phyloP scores from a whole-genome alignment of 2,329 filamentous ascomycete genomes.

The Eutypa lata region DNA sequence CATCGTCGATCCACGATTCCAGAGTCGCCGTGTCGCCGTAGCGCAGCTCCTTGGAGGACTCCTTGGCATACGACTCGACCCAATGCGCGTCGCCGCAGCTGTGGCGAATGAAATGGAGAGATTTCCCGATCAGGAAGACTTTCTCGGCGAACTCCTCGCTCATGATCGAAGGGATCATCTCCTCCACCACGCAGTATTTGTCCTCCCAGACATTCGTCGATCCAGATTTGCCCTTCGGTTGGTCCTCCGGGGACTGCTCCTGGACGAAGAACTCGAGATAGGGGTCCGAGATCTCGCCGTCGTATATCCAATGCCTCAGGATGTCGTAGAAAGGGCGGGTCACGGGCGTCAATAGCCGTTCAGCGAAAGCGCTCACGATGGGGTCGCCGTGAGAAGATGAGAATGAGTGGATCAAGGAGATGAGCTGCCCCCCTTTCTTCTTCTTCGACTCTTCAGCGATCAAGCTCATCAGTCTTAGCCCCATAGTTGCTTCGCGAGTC shows the following conservation, averaged over 20 bases:
- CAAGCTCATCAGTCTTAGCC: constrained; percentile 84
- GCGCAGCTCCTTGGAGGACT: constrained; percentile 82
- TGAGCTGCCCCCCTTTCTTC: constrained; percentile 83
- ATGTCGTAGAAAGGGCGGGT: constrained; percentile 97
- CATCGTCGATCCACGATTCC: constrained; percentile 91
- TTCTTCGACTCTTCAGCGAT: constrained; percentile 89
- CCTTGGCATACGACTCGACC: constrained; percentile 94
- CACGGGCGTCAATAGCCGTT: constrained; percentile 80
- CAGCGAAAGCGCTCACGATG: constrained; percentile 88
- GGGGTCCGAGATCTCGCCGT: constrained; percentile 95
- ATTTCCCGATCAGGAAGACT: constrained; percentile 96
- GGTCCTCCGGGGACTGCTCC: constrained; percentile 64
- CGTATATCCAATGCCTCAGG: constrained; percentile 94
- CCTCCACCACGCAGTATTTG: constrained; percentile 82
- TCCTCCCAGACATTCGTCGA: constrained; percentile 96
- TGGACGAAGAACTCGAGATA: constrained; percentile 94
- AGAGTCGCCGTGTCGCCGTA: constrained; percentile 93
- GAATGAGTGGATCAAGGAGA: constrained; percentile 89
- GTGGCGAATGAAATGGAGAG: constrained; percentile 95
- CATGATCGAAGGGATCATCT: constrained; percentile 91
- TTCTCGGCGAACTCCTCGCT: constrained; percentile 92
- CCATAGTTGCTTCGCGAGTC: constrained; percentile 97
- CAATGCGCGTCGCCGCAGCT: constrained; percentile 90
- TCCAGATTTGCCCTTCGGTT: constrained; percentile 48
- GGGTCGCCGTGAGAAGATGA: constrained; percentile 93